Evolutionary conservation across 2,329 filamentous ascomycete species (phyloP), one percentile per base, ranked within the genome.

Genomic region (Amauroascus verrucosus): DNA sequence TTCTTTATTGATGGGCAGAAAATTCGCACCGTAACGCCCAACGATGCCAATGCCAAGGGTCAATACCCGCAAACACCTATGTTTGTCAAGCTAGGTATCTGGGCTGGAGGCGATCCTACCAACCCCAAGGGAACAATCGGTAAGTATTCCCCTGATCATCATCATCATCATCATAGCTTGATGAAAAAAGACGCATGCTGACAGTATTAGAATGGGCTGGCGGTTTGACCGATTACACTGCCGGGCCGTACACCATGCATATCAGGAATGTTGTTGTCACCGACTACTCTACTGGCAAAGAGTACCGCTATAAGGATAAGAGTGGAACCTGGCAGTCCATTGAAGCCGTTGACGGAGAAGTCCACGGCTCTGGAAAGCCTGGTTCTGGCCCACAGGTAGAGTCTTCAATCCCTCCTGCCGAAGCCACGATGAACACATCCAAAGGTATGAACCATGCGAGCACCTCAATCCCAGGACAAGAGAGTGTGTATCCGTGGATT

Each of bases 51-150:
- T 57, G 65, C 77, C 40, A 53, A 76, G 37, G 63, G 65, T 58
- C 86, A 95, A 70, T 98, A 94, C 66, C 93, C 93, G 6, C 93
- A 98, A 72, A 89, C 89, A 0, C 93, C 93, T 3, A 95, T 95
- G 88, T 85, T 89, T 71, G 74, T 97, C 72, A 94, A 91, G 71
- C 83, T 97, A 62, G 93, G 93, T 56, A 76, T 85, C 54, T 98
- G 93, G 93, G 83, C 88, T 51, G 93, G 89, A 64, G 93, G 93
- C 61, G 93, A 97, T 68, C 71, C 88, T 0, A 77, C 76, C 26
- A 96, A 97, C 68, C 65, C 83, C 0, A 68, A 77, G 13, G 93
- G 93, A 54, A 97, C 91, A 14, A 88, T 97, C 62, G 62, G 73
- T 76, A 65, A 66, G 72, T 67, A 13, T 14, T 35, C 8, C 13